These are phyloP conservation scores for Phaeosphaeria sp. DNA, from an alignment of 2,329 filamentous ascomycete genomes.

Conservation along the genomic window DNA sequence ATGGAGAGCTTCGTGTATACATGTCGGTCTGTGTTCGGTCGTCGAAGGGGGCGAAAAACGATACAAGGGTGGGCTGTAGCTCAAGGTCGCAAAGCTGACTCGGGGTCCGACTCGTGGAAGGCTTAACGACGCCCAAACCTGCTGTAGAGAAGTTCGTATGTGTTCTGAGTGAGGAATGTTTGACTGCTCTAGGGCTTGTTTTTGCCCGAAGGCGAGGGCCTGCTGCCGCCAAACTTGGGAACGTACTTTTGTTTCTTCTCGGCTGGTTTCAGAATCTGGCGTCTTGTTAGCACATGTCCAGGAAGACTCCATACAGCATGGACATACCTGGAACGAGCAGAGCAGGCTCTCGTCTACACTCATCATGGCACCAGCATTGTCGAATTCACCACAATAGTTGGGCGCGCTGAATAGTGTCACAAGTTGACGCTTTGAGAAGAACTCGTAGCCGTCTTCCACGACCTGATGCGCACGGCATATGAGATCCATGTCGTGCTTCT, in stretches of 20 bases:
- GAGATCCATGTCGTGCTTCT: constrained; percentile 99
- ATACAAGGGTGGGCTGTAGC: constrained; percentile 38
- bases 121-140: constrained; percentile 94
- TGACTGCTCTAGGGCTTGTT: constrained; percentile 68
- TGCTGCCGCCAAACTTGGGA: constrained; percentile 73
- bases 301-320: neutral
- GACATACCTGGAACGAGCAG: constrained; percentile 93
- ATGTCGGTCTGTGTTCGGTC: constrained; percentile 37
- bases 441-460: constrained; percentile 98
- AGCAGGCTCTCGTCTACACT: constrained; percentile 97
- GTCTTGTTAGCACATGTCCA: constrained; percentile 23
- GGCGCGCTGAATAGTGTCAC: constrained; percentile 98
- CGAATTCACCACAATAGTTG: constrained; percentile 99
- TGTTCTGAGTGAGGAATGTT: constrained; percentile 48
- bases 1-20: constrained; percentile 33
- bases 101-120: constrained; percentile 39
- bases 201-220: constrained; percentile 73
- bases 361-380: constrained; percentile 99
- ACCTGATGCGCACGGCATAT: constrained; percentile 99
- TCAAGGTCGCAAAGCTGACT: constrained; percentile 38
- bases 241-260: constrained; percentile 99
- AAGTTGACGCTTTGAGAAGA: constrained; percentile 97
- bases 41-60: constrained; percentile 40
- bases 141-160: constrained; percentile 66
- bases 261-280: constrained; percentile 94